Conservation (phyloP, 495 filamentous ascomycete genomes). For the Jackrogersella multiformis region DNA sequence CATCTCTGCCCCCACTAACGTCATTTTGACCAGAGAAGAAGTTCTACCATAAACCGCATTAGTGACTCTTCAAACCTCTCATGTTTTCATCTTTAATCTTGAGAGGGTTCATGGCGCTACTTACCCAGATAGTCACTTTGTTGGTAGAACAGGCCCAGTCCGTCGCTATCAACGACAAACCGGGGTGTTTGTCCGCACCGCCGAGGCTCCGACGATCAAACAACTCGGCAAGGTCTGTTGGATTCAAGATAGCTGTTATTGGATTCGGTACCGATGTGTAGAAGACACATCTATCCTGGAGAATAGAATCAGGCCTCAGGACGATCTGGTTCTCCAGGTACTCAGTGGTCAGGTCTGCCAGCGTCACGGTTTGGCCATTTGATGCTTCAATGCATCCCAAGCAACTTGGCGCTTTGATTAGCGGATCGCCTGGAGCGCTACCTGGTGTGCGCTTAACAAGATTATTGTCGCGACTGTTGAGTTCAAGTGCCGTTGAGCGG, state of each 20-base stretch:
- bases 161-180: neutral
- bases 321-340: neutral
- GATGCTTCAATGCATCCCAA: no score
- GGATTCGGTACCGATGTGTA: neutral
- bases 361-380: no score
- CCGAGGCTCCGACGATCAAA: neutral
- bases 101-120: neutral
- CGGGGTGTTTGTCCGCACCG: neutral
- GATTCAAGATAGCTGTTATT: no score
- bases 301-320: neutral
- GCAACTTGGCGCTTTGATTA: no score
- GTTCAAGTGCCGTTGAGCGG: no score
- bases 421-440: no score
- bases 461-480: no score
- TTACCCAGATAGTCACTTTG: neutral
- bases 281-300: neutral
- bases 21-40: no score
- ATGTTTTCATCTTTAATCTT: neutral
- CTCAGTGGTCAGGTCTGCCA: neutral
- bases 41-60: neutral
- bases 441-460: no score
- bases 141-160: neutral
- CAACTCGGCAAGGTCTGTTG: neutral
- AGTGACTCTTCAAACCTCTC: neutral
- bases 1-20: no score